Evolutionary conservation across 345 rosid species (phyloP).

Genomic region (Syzygium grande): DNA sequence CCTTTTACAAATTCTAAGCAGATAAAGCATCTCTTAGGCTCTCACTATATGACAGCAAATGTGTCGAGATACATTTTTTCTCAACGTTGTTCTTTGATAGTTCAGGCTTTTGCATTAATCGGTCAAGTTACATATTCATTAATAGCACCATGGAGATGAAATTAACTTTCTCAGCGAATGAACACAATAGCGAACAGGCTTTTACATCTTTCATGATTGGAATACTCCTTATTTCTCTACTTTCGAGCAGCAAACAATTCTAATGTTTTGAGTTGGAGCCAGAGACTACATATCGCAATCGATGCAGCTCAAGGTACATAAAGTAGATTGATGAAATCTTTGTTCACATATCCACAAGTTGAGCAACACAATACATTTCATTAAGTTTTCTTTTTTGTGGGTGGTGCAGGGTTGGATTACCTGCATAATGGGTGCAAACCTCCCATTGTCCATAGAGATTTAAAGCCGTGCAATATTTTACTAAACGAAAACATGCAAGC

Average conservation of each 20-base stretch:
- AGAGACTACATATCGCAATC: slow-evolving; percentile 29
- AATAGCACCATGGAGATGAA: too few relatives aligned
- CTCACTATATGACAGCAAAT: not conserved
- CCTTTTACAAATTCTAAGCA: not conserved
- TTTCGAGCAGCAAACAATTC: not conserved
- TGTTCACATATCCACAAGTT: not conserved
- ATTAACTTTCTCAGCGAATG: not conserved
- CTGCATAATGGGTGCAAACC: slow-evolving; percentile 23
- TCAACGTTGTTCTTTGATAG: too few relatives aligned
- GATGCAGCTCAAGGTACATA: slow-evolving; percentile 32
- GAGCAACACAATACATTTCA: not conserved
- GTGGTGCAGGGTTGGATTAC: slow-evolving; percentile 23
- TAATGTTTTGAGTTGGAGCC: slow-evolving; percentile 1
- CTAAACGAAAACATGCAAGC: slow-evolving; percentile 32
- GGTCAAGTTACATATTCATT: too few relatives aligned
- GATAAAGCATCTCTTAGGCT: not conserved
- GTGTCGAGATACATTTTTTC: not conserved
- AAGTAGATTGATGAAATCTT: not conserved
- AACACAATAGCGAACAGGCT: not conserved
- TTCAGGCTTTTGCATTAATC: too few relatives aligned
- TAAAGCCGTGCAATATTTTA: slow-evolving; percentile 38
- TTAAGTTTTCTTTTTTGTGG: not conserved
- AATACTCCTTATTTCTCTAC: not conserved
- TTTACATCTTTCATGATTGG: not conserved
- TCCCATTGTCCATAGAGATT: slow-evolving; percentile 26